Evolutionary conservation across 2,329 filamentous ascomycete genomes (phyloP).

Genomic region (Colletotrichum australisinense): DNA sequence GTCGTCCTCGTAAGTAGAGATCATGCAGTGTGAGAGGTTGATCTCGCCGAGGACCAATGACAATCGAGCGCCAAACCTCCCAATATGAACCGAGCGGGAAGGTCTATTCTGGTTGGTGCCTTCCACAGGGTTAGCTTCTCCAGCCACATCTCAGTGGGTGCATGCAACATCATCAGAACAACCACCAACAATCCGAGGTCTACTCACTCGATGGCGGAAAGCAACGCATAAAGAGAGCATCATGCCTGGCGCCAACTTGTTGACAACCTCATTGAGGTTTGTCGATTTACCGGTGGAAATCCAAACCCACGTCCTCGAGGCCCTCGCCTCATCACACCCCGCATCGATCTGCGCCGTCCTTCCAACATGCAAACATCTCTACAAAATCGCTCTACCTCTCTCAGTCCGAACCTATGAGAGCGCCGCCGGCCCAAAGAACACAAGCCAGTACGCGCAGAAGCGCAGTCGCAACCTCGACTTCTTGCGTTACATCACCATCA

Average conservation of each 20-base stretch:
- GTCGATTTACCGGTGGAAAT: background rate
- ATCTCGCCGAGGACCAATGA: background rate
- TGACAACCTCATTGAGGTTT: background rate
- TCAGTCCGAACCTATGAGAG: conserved; percentile 6
- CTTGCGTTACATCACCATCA: conserved; percentile 7
- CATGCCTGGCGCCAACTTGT: background rate
- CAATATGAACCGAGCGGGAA: background rate
- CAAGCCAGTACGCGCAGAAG: background rate
- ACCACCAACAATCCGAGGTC: background rate
- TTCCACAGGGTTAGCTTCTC: background rate
- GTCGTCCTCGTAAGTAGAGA: background rate
- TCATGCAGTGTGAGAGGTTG: background rate
- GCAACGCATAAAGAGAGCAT: background rate
- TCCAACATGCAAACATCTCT: background rate
- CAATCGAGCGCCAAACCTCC: background rate
- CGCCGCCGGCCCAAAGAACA: background rate
- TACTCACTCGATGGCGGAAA: background rate
- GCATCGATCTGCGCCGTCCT: background rate
- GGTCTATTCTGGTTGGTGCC: background rate
- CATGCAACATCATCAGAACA: conserved; percentile 1
- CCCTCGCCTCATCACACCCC: background rate
- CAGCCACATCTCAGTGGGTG: background rate
- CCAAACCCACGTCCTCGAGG: background rate
- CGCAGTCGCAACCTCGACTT: conserved; percentile 13
- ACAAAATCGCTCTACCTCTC: background rate